Percentiles rank a stretch among this genome's conserved stretches.
Evolutionary conservation across 2,329 filamentous ascomycete species (phyloP).

Genomic region (Cladobotryum mycophilum): DNA sequence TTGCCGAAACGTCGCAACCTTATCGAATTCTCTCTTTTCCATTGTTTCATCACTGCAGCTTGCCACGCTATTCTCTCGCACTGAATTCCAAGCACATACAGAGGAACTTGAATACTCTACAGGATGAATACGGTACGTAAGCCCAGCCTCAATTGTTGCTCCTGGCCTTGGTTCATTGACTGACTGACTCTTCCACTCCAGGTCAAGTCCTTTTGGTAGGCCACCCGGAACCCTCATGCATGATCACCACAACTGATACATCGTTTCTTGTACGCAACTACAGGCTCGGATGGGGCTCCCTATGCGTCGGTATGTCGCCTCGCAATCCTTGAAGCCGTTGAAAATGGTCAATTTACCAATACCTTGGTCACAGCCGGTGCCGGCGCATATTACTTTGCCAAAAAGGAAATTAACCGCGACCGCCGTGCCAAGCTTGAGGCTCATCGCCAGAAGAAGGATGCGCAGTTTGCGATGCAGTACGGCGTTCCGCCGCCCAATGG

Average conservation of each 20-base stretch:
- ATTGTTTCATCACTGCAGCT: not conserved
- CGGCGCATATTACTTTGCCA: constrained; percentile 92
- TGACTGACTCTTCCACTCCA: constrained; percentile 20
- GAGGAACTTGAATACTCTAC: not conserved
- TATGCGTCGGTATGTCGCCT: constrained; percentile 65
- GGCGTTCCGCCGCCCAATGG: constrained; percentile 32
- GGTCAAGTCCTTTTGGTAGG: constrained; percentile 62
- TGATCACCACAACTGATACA: constrained; percentile 2
- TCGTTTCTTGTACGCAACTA: not conserved
- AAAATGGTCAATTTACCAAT: not conserved
- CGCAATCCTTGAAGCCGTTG: not conserved
- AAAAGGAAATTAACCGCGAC: constrained; percentile 88
- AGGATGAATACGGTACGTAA: constrained; percentile 12
- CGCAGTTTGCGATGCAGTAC: constrained; percentile 50
- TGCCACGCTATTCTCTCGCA: not conserved
- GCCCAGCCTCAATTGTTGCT: not conserved
- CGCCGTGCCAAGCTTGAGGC: constrained; percentile 66
- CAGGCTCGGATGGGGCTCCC: constrained; percentile 86
- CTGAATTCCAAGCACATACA: not conserved
- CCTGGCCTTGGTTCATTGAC: not conserved
- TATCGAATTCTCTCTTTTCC: not conserved
- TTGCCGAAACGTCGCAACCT: not conserved
- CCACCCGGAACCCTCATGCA: not conserved
- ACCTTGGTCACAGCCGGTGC: constrained; percentile 59
- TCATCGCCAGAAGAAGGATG: constrained; percentile 56